Base-by-base conservation (phyloP, 805 yeast genomes). In the Saturnispora ahearnii region DNA sequence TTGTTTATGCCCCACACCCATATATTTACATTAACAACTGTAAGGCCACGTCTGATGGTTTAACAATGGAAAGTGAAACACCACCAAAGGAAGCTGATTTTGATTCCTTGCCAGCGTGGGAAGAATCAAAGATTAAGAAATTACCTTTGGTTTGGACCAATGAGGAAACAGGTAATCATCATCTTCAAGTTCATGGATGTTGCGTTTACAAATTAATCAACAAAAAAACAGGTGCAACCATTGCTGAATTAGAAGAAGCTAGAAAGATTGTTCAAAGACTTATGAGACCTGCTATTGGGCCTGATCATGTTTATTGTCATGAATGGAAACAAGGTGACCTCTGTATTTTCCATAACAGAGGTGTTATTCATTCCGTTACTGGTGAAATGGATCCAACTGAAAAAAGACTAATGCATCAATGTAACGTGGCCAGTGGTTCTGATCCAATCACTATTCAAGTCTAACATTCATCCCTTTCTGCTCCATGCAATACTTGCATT, bases 111-210 rank as follows among this genome's bases (percentile, higher is more conserved):
- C 96, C 96, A 21, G 76, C 74, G 45, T 88, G 96, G 96, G 95
- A 87, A 61, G 82, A 78, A 49, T 67, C 79, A 37, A 86, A 87
- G 65, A 69, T 88, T 56, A 87, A 87, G 69, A 78, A 71, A 54
- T 73, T 87, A 55, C 96, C 96, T 11, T 71, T 88, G 71, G 95
- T 87, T 3, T 88, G 96, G 96, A 87, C 95, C 5, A 88, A 88
- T 63, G 95, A 95, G 15, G 82, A 83, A 37, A 88, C 96, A 37
- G 82, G 82, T 34, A 75, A 84, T 57, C 93, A 82, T 50, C 95
- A 86, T 60, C 73, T 88, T 55, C 96, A 88, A 67, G 84, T 84
- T 10, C 96, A 88, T 62, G 95, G 95, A 4, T 86, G 95, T 63
- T 87, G 96, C 67, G 82, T 87, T 52, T 78, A 78, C 69, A 79